These are phyloP conservation scores for Tieghemostelium lacteum DNA, from an alignment of 78 protist genomes.

Conservation along the genomic window DNA sequence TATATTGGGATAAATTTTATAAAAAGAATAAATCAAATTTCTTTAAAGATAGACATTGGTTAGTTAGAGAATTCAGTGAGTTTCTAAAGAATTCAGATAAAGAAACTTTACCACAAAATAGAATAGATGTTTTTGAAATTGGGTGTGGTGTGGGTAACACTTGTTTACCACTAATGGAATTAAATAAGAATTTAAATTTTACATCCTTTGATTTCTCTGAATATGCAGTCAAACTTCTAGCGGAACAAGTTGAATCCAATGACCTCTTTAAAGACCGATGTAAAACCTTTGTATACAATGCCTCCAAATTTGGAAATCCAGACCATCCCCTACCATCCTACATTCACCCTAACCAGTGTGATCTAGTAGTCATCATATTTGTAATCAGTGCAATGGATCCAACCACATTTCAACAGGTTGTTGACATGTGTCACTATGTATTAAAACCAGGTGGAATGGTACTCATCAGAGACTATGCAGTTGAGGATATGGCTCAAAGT, in stretches of 20 bases:
- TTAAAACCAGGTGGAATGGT: conserved; percentile 83
- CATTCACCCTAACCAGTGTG: conserved; percentile 12
- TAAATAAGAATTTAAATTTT: conserved; percentile 37
- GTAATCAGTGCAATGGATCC: conserved; percentile 87
- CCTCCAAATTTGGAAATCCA: conserved; percentile 1
- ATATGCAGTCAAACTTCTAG: conserved; percentile 66
- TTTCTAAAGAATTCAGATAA: not conserved
- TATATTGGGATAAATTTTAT: conserved; percentile 83
- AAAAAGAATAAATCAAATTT: conserved; percentile 73
- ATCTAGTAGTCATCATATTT: conserved; percentile 81
- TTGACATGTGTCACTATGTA: conserved; percentile 55
- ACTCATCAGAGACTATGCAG: conserved; percentile 88
- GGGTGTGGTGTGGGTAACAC: conserved; percentile 94
- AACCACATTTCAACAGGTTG: conserved; percentile 22
- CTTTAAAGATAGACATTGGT: conserved; percentile 87
- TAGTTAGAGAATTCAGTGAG: conserved; percentile 71
- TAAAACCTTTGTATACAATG: conserved; percentile 45
- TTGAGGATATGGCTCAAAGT: conserved; percentile 82
- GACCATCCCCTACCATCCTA: not conserved
- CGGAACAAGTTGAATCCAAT: conserved; percentile 13
- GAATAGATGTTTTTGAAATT: conserved; percentile 63
- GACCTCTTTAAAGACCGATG: conserved; percentile 11
- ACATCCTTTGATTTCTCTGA: conserved; percentile 75
- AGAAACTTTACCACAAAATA: not conserved
- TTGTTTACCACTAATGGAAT: conserved; percentile 72